Conservation (phyloP, 2,329 filamentous ascomycete species). For the Ascochyta koolunga region DNA sequence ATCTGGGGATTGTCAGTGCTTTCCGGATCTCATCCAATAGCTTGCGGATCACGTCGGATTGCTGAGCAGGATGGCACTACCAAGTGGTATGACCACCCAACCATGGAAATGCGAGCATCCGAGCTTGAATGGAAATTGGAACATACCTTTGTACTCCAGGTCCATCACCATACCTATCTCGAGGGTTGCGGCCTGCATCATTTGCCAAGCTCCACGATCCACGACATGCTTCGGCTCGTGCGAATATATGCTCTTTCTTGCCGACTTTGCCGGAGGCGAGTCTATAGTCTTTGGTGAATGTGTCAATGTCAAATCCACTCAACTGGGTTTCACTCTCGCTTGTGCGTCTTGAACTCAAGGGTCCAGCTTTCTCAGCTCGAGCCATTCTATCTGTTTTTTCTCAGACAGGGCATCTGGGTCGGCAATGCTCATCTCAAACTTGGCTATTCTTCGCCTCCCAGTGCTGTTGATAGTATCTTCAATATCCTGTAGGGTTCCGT, state of each 20-base stretch:
- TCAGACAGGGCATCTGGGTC: constrained; percentile 43
- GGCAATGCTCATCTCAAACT: constrained; percentile 70
- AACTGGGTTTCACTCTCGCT: constrained; percentile 27
- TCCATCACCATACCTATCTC: constrained; percentile 44
- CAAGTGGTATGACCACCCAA: background rate
- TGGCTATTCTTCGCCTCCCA: constrained; percentile 80
- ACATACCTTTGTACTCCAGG: constrained; percentile 47
- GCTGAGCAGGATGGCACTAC: constrained; percentile 2
- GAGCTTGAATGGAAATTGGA: background rate
- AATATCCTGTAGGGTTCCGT: constrained; percentile 65
- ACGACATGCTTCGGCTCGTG: constrained; percentile 47
- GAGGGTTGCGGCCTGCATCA: constrained; percentile 37
- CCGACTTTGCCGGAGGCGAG: constrained; percentile 16
- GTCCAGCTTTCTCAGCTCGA: constrained; percentile 32
- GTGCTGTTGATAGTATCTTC: constrained; percentile 72
- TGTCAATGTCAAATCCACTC: constrained; percentile 42
- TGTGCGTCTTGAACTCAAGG: constrained; percentile 28
- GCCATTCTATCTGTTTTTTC: constrained; percentile 27
- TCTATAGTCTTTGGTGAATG: constrained; percentile 41
- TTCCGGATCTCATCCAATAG: constrained; percentile 6
- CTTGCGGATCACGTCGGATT: constrained; percentile 5
- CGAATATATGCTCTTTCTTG: constrained; percentile 50
- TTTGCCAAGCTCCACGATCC: constrained; percentile 46
- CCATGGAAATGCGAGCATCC: background rate
- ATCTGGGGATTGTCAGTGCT: constrained; percentile 48